Percentiles rank a stretch among this genome's conserved stretches.
Conservation (phyloP, 257 asterid species). For the Nicotiana obtusifolia region DNA sequence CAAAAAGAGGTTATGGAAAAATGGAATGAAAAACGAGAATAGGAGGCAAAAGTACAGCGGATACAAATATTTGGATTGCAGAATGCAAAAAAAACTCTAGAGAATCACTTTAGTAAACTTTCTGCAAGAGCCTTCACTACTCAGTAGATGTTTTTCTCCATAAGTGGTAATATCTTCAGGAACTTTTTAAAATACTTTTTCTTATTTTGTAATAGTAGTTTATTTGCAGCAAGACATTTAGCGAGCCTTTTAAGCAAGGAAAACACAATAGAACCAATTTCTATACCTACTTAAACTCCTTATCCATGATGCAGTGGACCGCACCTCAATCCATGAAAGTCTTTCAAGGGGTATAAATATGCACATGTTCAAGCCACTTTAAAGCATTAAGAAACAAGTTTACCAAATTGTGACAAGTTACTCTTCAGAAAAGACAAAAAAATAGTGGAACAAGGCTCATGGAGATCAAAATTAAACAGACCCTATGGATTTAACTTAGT, state of each 20-base stretch:
- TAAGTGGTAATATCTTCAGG: neutral
- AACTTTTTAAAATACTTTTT: neutral
- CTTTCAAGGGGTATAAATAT: neutral
- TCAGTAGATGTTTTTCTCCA: neutral
- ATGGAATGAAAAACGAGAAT: neutral
- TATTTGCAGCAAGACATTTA: neutral
- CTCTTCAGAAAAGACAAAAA: neutral
- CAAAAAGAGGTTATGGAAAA: neutral
- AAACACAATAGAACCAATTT: neutral
- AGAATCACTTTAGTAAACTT: neutral
- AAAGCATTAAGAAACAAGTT: neutral
- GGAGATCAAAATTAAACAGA: neutral
- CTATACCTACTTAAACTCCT: neutral
- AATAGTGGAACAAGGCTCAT: neutral
- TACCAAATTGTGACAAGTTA: neutral
- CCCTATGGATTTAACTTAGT: neutral
- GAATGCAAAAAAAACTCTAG: neutral
- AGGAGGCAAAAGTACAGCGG: neutral
- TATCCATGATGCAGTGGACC: neutral
- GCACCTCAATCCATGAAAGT: neutral
- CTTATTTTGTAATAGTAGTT: neutral
- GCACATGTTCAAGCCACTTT: neutral
- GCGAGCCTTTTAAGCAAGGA: neutral
- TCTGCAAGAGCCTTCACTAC: neutral
- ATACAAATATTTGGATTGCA: neutral